Conservation (phyloP, 768 basidiomycete species). For the Guyanaporus albipodus region DNA sequence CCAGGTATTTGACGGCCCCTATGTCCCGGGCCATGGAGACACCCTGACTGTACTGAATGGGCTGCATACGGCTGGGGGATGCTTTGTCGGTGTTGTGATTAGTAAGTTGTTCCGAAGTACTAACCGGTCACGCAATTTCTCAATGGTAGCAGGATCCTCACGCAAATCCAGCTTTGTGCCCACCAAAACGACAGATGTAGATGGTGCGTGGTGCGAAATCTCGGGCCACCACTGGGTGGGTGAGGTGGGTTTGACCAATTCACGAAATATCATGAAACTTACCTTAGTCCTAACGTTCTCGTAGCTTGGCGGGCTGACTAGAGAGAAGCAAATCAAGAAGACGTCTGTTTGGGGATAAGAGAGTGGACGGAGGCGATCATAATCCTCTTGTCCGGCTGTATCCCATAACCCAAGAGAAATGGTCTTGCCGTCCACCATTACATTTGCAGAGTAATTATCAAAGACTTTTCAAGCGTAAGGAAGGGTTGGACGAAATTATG, state of each 20-base stretch:
- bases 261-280: slow-evolving; percentile 22
- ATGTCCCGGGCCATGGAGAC: slow-evolving; percentile 91
- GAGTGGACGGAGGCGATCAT: slow-evolving; percentile 93
- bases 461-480: slow-evolving; percentile 58
- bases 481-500: slow-evolving; percentile 1
- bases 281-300: slow-evolving; percentile 99
- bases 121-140: slow-evolving; percentile 89
- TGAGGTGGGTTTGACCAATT: slow-evolving; percentile 4
- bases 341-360: slow-evolving; percentile 99
- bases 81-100: slow-evolving; percentile 4
- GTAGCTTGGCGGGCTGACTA: slow-evolving; percentile 96
- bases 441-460: slow-evolving; percentile 98
- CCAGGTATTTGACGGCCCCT: slow-evolving; percentile 92
- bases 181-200: slow-evolving; percentile 88
- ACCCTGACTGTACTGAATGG: slow-evolving; percentile 90
- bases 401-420: slow-evolving; percentile 99
- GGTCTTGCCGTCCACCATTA: slow-evolving; percentile 98
- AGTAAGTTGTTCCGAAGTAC: slow-evolving; percentile 15
- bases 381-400: slow-evolving; percentile 99
- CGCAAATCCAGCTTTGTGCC: slow-evolving; percentile 98
- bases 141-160: slow-evolving; percentile 89
- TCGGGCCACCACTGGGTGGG: slow-evolving; percentile 85
- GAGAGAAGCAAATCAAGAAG: slow-evolving; percentile 98
- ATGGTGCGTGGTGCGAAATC: slow-evolving; percentile 95
- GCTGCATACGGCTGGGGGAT: slow-evolving; percentile 76